Conservation (phyloP, 495 filamentous ascomycete genomes). For the Daldinia concentrica region DNA sequence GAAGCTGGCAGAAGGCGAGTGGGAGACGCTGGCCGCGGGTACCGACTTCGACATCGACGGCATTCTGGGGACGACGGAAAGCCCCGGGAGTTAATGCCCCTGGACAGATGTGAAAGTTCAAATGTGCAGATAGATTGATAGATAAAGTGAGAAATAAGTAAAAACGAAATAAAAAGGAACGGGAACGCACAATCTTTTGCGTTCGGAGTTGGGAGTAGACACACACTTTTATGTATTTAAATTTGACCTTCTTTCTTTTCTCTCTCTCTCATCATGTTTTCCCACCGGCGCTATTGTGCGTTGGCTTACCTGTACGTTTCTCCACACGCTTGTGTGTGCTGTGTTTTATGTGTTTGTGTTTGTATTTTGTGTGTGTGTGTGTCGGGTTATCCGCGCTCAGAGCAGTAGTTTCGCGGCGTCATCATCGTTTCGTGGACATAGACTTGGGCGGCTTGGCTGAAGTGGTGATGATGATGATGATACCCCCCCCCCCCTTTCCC, state of each 20-base stretch:
- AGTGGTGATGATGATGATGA: not conserved
- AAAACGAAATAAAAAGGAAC: not conserved
- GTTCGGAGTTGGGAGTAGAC: slow-evolving; percentile 7
- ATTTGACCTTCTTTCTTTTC: slow-evolving; percentile 22
- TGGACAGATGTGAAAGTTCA: not conserved
- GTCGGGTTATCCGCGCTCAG: not conserved
- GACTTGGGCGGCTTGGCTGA: slow-evolving; percentile 6
- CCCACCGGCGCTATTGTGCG: slow-evolving; percentile 17
- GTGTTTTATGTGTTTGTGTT: not conserved
- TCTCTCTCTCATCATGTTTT: slow-evolving; percentile 23
- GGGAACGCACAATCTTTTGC: not conserved
- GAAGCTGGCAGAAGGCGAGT: slow-evolving; percentile 32
- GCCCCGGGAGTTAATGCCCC: slow-evolving; percentile 25
- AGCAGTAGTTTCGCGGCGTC: not conserved
- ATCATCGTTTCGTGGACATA: slow-evolving; percentile 10
- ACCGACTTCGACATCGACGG: slow-evolving; percentile 49
- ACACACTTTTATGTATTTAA: slow-evolving; percentile 39
- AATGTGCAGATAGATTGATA: not conserved
- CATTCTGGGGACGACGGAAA: slow-evolving; percentile 42
- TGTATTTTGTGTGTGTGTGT: slow-evolving; percentile 15
- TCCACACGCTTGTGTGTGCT: slow-evolving; percentile 4
- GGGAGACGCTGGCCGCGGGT: slow-evolving; percentile 33
- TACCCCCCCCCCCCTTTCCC: not conserved
- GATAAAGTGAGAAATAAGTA: slow-evolving; percentile 1
- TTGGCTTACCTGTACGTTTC: slow-evolving; percentile 10